A percentile compares a stretch with the other conserved stretches of the same genome.
These are phyloP conservation scores for Fagus crenata DNA, from an alignment of 306 rosid genomes.

Conservation along the genomic window DNA sequence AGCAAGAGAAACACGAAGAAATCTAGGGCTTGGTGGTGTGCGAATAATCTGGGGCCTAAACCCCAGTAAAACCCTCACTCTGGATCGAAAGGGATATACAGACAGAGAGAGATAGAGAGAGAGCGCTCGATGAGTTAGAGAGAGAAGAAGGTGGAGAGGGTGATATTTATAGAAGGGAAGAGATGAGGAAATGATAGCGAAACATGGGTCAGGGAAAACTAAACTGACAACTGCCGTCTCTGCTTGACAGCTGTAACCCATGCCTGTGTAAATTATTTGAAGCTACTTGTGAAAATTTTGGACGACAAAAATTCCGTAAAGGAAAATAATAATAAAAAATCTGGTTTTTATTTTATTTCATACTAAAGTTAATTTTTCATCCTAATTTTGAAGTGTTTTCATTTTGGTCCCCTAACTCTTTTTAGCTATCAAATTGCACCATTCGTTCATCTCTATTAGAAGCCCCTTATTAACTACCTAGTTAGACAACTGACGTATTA, in stretches of 20 bases:
- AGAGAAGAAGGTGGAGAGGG: background rate
- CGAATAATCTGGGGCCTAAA: background rate
- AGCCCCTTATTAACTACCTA: no score
- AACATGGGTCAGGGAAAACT: background rate
- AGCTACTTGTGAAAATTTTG: background rate
- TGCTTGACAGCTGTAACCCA: slow-evolving; percentile 27
- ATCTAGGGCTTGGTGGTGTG: background rate
- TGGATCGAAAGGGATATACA: slow-evolving; percentile 10
- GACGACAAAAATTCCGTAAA: background rate
- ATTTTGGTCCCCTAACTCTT: no score
- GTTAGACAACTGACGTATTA: no score
- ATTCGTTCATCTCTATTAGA: no score
- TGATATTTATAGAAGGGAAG: background rate
- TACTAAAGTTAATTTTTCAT: no score
- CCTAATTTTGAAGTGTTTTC: no score
- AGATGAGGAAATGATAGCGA: background rate
- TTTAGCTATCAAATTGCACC: no score
- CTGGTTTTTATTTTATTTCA: no score
- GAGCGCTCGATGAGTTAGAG: background rate
- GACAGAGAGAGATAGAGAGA: background rate
- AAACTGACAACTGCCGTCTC: background rate
- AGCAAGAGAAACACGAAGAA: background rate
- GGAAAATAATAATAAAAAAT: no score
- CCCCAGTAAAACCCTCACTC: slow-evolving; percentile 30
- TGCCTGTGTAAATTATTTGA: background rate